phyloP scores from a whole-genome alignment of 2,329 filamentous ascomycete genomes.

The Cytospora paraplurivora region DNA sequence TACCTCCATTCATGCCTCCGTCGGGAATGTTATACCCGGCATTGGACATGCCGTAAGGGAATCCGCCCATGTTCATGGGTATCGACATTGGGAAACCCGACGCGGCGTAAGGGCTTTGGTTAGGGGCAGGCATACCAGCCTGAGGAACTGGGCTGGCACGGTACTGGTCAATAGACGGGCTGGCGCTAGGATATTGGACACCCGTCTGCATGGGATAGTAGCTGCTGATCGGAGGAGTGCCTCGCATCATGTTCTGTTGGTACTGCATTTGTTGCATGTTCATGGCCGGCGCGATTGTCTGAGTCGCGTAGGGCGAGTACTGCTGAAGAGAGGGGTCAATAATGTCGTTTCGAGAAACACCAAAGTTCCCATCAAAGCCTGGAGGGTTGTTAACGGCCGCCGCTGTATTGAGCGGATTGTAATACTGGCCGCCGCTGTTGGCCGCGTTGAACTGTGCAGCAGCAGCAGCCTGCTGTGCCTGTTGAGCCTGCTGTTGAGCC shows the following conservation, averaged over 20 bases:
- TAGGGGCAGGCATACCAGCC: slow-evolving; percentile 43
- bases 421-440: slow-evolving; percentile 52
- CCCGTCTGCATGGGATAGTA: slow-evolving; percentile 61
- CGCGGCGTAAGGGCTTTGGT: slow-evolving; percentile 50
- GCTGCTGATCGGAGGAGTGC: slow-evolving; percentile 56
- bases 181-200: slow-evolving; percentile 54
- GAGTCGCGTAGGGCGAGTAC: slow-evolving; percentile 52
- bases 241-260: slow-evolving; percentile 60
- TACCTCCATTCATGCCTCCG: slow-evolving; percentile 24
- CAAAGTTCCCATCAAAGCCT: slow-evolving; percentile 56
- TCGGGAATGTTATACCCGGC: slow-evolving; percentile 26
- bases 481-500: slow-evolving; percentile 31
- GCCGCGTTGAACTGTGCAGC: slow-evolving; percentile 41
- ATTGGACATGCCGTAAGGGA: slow-evolving; percentile 42
- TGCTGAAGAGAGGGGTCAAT: slow-evolving; percentile 51
- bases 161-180: slow-evolving; percentile 57
- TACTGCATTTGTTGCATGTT: slow-evolving; percentile 60
- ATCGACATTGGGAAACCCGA: slow-evolving; percentile 52
- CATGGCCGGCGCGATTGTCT: slow-evolving; percentile 52
- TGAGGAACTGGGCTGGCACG: slow-evolving; percentile 51
- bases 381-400: slow-evolving; percentile 36
- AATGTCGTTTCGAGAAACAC: slow-evolving; percentile 55
- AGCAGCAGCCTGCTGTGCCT: slow-evolving; percentile 34
- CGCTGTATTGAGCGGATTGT: slow-evolving; percentile 51
- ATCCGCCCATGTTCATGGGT: slow-evolving; percentile 44